phyloP scores from a whole-genome alignment of 2,329 filamentous ascomycete species.

The Fusarium circinatum region DNA sequence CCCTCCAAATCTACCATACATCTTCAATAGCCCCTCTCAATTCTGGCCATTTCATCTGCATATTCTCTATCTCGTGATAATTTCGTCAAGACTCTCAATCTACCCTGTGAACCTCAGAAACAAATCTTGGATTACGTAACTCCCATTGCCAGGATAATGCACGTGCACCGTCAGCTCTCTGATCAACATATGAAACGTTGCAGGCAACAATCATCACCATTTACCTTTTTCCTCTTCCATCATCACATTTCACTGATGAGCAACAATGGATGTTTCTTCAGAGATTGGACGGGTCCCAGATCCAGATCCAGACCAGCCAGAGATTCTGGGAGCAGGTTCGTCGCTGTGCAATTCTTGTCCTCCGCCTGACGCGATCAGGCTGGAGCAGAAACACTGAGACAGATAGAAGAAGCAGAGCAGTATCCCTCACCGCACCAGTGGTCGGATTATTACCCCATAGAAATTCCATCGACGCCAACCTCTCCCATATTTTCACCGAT shows the following conservation, averaged over 20 bases:
- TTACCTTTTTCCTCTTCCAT: background rate
- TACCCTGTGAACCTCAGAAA: background rate
- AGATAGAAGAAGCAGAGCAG: background rate
- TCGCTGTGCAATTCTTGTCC: background rate
- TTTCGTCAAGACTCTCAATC: background rate
- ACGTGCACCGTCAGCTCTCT: background rate
- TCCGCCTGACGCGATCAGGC: background rate
- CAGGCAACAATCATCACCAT: background rate
- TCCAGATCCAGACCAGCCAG: background rate
- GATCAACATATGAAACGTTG: background rate
- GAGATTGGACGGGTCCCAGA: too few species aligned
- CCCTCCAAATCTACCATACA: fast-evolving
- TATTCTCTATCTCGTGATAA: background rate
- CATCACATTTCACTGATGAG: background rate
- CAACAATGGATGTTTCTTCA: background rate
- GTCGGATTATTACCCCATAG: background rate
- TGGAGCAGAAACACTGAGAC: background rate
- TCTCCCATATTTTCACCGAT: background rate
- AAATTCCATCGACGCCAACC: background rate
- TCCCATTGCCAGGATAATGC: background rate
- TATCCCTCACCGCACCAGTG: background rate
- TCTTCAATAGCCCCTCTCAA: too few species aligned
- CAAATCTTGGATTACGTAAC: background rate
- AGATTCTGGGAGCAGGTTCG: background rate
- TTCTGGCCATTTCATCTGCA: background rate